Evolutionary conservation across 768 basidiomycete genomes (phyloP).

Genomic region (Dendrothele bispora): DNA sequence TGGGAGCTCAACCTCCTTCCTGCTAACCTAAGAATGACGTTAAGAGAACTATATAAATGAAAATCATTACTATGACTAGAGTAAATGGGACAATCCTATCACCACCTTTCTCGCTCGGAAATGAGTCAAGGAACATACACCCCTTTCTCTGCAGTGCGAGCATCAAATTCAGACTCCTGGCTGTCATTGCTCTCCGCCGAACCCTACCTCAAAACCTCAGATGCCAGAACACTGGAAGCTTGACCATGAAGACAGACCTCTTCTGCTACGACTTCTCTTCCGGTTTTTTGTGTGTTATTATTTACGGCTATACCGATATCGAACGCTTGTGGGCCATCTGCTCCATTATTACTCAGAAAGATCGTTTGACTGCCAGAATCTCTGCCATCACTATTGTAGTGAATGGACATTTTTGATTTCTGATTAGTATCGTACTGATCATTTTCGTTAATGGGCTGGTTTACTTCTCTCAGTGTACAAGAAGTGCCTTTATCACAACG

Average conservation of each 20-base stretch:
- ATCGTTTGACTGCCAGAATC: slow-evolving; percentile 1
- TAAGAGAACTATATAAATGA: no score
- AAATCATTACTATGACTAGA: no score
- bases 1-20: no score
- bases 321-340: not conserved
- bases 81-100: no score
- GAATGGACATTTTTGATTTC: not conserved
- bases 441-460: not conserved
- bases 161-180: no score
- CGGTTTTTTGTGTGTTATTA: not conserved
- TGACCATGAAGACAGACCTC: not conserved
- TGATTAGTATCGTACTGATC: not conserved
- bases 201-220: no score
- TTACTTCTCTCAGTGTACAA: slow-evolving; percentile 1
- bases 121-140: no score
- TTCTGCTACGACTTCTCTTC: not conserved
- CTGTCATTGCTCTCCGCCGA: no score
- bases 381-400: slow-evolving; percentile 3
- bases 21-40: no score
- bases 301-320: not conserved
- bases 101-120: no score
- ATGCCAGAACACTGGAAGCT: not conserved
- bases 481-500: slow-evolving; percentile 1
- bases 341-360: not conserved
- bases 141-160: no score